These are phyloP conservation scores for Termitomyces sp. DNA, from an alignment of 768 basidiomycete species.

Conservation along the genomic window DNA sequence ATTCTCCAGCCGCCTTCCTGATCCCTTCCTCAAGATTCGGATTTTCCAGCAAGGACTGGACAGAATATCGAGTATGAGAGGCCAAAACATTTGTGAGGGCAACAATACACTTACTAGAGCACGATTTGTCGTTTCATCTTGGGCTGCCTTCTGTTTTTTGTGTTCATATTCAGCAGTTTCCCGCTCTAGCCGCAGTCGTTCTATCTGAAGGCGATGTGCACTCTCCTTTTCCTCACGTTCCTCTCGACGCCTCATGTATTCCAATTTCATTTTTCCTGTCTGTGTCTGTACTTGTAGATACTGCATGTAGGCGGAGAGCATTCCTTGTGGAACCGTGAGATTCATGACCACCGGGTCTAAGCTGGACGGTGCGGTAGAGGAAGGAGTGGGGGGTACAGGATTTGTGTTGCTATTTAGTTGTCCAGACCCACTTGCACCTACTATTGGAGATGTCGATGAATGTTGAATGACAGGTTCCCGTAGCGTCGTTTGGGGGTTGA, in stretches of 20 bases:
- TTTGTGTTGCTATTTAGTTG: constrained; percentile 8
- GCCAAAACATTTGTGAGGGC: background rate
- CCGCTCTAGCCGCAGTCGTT: constrained; percentile 47
- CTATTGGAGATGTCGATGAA: constrained; percentile 19
- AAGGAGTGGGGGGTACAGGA: constrained; percentile 12
- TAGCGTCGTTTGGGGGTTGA: constrained; percentile 32
- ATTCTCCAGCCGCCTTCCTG: constrained; percentile 64
- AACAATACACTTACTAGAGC: constrained; percentile 43
- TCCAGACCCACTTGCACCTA: constrained; percentile 14
- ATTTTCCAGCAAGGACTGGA: constrained; percentile 53
- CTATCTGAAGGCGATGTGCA: constrained; percentile 41
- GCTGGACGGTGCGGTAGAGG: constrained; percentile 13
- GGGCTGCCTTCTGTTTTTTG: constrained; percentile 38
- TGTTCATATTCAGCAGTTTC: constrained; percentile 54
- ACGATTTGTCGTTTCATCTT: constrained; percentile 56
- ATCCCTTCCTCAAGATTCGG: constrained; percentile 52
- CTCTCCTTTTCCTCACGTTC: constrained; percentile 66
- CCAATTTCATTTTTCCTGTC: constrained; percentile 64
- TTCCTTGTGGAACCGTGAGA: constrained; percentile 47
- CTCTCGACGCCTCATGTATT: constrained; percentile 60
- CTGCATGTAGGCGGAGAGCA: constrained; percentile 53
- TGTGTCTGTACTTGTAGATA: constrained; percentile 64
- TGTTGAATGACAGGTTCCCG: constrained; percentile 25
- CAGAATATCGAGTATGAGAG: background rate
- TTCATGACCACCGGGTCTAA: constrained; percentile 39